phyloP scores from a whole-genome alignment of 169 alveolate species.

The Cryptosporidium xiaoi region DNA sequence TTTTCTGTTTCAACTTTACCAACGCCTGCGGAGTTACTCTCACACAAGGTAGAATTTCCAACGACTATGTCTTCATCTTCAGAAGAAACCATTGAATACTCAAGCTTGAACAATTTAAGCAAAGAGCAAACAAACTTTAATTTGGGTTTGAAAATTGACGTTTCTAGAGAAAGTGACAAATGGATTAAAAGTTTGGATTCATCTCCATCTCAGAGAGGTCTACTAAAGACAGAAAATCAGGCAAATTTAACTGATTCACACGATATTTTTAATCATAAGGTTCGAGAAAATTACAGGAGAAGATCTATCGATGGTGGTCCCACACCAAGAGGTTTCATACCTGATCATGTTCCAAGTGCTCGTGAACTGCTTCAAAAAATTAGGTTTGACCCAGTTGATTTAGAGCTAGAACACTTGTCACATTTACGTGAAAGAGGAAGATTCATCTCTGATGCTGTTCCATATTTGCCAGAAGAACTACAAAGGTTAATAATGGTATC shows the following conservation, averaged over 20 bases:
- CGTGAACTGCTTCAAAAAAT: slow-evolving; percentile 73
- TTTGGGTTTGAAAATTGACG: background rate
- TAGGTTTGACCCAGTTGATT: slow-evolving; percentile 67
- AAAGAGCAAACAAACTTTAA: background rate
- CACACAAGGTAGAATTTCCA: slow-evolving; percentile 68
- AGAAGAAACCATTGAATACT: slow-evolving; percentile 1
- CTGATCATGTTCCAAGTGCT: slow-evolving; percentile 75
- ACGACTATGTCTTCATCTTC: slow-evolving; percentile 46
- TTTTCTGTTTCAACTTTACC: slow-evolving; percentile 63
- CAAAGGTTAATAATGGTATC: slow-evolving; percentile 68
- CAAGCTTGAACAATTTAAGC: background rate
- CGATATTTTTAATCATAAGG: slow-evolving; percentile 25
- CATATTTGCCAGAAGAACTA: slow-evolving; percentile 65
- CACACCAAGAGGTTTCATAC: slow-evolving; percentile 73
- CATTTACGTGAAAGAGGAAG: slow-evolving; percentile 74
- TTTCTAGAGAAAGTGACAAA: background rate
- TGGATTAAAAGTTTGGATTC: slow-evolving; percentile 31
- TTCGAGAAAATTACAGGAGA: slow-evolving; percentile 64
- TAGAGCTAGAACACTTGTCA: slow-evolving; percentile 57
- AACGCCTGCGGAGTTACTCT: slow-evolving; percentile 72
- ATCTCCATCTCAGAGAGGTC: slow-evolving; percentile 8
- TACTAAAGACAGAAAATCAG: background rate
- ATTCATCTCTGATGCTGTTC: slow-evolving; percentile 73
- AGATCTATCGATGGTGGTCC: slow-evolving; percentile 74
- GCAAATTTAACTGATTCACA: slow-evolving; percentile 6